Conservation (phyloP, 164 flowering plant genomes). For the Chimonanthus salicifolius region DNA sequence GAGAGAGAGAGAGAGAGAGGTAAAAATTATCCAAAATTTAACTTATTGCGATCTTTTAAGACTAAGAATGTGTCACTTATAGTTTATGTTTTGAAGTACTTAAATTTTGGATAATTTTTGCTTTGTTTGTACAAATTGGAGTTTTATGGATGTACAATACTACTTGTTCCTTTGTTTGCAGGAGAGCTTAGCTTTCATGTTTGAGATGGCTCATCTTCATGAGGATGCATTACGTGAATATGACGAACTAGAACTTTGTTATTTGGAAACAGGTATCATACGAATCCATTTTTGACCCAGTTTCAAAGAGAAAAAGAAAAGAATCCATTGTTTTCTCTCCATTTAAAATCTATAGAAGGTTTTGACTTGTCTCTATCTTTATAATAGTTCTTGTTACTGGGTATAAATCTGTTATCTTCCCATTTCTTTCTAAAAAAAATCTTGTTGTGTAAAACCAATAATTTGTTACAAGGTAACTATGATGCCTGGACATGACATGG, state of each 20-base stretch:
- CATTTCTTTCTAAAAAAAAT: too few species aligned
- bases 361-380: neutral
- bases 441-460: neutral
- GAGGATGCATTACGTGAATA: slow-evolving; percentile 97
- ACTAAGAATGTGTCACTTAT: too few species aligned
- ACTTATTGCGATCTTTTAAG: too few species aligned
- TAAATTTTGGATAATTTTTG: neutral
- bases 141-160: neutral
- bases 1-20: too few species aligned
- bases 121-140: neutral
- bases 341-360: neutral
- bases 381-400: neutral
- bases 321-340: too few species aligned
- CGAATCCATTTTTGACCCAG: neutral
- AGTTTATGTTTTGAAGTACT: neutral
- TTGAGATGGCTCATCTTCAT: slow-evolving; percentile 95
- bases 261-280: slow-evolving; percentile 73
- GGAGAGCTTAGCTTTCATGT: slow-evolving; percentile 99
- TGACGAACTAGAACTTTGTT: slow-evolving; percentile 94
- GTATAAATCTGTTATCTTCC: too few species aligned
- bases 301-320: too few species aligned
- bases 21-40: too few species aligned
- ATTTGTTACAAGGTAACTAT: neutral
- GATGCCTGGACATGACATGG: neutral
- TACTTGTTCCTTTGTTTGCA: slow-evolving; percentile 23